Percentiles rank a stretch among this genome's conserved stretches.
phyloP scores from a whole-genome alignment of 371 early-diverging fungal species.

The Syncephalastrum racemosum region DNA sequence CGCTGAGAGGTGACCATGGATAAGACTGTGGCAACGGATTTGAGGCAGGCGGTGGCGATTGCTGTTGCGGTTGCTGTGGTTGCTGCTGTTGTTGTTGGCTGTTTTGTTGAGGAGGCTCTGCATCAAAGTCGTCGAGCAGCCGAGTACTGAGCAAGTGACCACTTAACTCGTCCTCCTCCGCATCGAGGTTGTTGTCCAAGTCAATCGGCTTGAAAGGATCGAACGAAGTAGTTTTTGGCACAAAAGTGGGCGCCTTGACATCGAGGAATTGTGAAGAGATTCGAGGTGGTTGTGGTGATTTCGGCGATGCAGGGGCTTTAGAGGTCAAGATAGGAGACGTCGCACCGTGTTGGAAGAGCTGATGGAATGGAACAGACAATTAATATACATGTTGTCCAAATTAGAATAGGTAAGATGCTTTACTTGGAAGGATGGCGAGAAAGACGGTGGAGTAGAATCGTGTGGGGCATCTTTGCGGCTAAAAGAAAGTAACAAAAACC shows the following conservation, averaged over 20 bases:
- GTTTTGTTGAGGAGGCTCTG: not conserved
- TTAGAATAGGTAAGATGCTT: not conserved
- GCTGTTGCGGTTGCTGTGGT: not conserved
- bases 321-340: slow-evolving; percentile 13
- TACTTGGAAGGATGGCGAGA: slow-evolving; percentile 8
- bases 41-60: not conserved
- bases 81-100: not conserved
- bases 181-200: slow-evolving; percentile 1
- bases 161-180: slow-evolving; percentile 17
- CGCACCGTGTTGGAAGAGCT: not conserved
- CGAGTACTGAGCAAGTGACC: slow-evolving; percentile 14
- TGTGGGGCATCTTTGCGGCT: not conserved
- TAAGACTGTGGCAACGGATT: not conserved
- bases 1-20: slow-evolving; percentile 1
- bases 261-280: slow-evolving; percentile 6
- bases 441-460: slow-evolving; percentile 6
- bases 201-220: slow-evolving; percentile 14
- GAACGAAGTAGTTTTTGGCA: slow-evolving; percentile 8
- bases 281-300: slow-evolving; percentile 7
- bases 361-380: not conserved
- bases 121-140: slow-evolving; percentile 21
- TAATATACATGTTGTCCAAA: not conserved
- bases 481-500: not conserved
- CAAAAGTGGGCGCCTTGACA: slow-evolving; percentile 7
- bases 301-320: slow-evolving; percentile 11